A percentile compares a stretch with the other conserved stretches of the same genome.
Conservation (phyloP, 805 yeast species). For the Priceomyces melissophilus region DNA sequence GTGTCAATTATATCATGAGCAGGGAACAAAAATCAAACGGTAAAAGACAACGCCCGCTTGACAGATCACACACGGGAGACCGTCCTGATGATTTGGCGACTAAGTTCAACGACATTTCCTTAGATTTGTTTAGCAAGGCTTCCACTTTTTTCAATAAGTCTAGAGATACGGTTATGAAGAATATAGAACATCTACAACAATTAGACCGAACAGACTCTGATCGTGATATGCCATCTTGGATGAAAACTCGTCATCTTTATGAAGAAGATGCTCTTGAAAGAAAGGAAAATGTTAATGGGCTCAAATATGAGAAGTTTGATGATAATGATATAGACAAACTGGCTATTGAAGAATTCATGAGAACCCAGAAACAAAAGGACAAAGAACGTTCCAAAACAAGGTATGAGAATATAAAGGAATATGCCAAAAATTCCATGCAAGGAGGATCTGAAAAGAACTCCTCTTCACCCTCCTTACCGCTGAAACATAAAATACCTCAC, state of each 20-base stretch:
- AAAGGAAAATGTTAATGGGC: conserved; percentile 22
- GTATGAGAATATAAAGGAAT: conserved; percentile 13
- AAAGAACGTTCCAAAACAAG: conserved; percentile 30
- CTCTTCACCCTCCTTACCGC: background rate
- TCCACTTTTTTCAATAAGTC: conserved; percentile 57
- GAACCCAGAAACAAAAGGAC: conserved; percentile 33
- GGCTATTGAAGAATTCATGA: conserved; percentile 38
- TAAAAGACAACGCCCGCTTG: background rate
- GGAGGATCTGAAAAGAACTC: conserved; percentile 4
- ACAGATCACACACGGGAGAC: too few species aligned
- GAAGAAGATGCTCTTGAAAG: conserved; percentile 37
- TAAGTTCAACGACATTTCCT: conserved; percentile 51
- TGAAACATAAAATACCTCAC: too few species aligned
- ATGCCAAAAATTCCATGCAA: conserved; percentile 10
- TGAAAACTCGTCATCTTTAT: conserved; percentile 55
- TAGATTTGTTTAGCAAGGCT: conserved; percentile 58
- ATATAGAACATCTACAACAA: conserved; percentile 54
- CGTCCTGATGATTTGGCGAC: conserved; percentile 18
- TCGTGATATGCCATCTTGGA: conserved; percentile 60
- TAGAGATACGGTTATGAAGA: conserved; percentile 56
- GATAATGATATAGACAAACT: conserved; percentile 44
- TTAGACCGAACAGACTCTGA: background rate
- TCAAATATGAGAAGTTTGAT: conserved; percentile 42
- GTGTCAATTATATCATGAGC: conserved; percentile 62
- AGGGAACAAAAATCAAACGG: conserved; percentile 7